These are phyloP conservation scores for Escovopsis weberi DNA, from an alignment of 2,329 filamentous ascomycete species.

Conservation along the genomic window DNA sequence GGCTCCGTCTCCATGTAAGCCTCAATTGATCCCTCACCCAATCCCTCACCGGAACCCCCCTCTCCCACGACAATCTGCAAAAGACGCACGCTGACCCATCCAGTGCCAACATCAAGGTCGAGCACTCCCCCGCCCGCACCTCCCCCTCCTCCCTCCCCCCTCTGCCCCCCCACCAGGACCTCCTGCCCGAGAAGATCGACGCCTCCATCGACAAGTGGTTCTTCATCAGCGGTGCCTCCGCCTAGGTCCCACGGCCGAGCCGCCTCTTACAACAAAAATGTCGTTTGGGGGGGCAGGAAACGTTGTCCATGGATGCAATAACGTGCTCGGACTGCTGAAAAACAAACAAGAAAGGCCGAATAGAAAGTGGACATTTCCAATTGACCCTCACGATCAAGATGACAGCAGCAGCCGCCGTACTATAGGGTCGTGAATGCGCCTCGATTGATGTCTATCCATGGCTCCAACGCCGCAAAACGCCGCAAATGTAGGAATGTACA, in stretches of 20 bases:
- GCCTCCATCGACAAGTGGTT: conserved; percentile 99
- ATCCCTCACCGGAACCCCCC: neutral
- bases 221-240: conserved; percentile 96
- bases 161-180: conserved; percentile 67
- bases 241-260: conserved; percentile 32
- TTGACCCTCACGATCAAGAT: no score
- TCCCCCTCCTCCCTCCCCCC: conserved; percentile 55
- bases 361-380: conserved; percentile 1
- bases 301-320: no score
- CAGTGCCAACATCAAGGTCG: conserved; percentile 69
- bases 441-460: conserved; percentile 2
- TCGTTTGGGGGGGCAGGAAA: no score
- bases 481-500: conserved; percentile 16
- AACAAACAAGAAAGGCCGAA: conserved; percentile 10
- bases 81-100: conserved; percentile 13
- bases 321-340: neutral
- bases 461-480: conserved; percentile 17
- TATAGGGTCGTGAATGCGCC: neutral
- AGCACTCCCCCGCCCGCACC: conserved; percentile 59
- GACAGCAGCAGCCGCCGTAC: no score
- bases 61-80: neutral
- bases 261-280: no score
- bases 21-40: conserved; percentile 14
- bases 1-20: conserved; percentile 74
- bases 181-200: conserved; percentile 79